Evolutionary conservation across 345 rosid genomes (phyloP), one percentile per base, ranked within the genome.

Genomic region (Camelina hispida): DNA sequence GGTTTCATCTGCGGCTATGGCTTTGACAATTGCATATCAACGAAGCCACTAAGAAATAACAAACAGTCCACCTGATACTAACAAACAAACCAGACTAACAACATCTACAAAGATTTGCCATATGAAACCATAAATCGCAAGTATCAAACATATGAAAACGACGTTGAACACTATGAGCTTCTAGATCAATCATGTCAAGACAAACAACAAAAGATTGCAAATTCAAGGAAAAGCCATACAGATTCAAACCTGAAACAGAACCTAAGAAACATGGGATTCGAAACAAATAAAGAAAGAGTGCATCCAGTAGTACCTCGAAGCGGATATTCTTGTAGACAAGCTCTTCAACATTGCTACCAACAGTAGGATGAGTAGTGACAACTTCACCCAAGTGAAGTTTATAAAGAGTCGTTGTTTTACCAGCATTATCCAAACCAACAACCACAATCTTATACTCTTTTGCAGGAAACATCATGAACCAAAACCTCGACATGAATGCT

Each of bases 381-480:
- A 95, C 99, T 80, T 95, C 99, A 5, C 98, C 99, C 16, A 95
- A 76, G 28, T 92, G 98, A 76, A 95, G 83, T 70, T 93, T 92
- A 79, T 93, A 95, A 84, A 95, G 97, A 66, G 98, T 92, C 18
- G 98, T 95, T 35, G 97, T 95, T 85, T 95, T 92, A 40, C 99
- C 97, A 1, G 99, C 98, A 83, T 92, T 90, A 79, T 95, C 99
- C 77, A 95, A 84, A 60, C 99, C 99, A 12, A 95, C 98, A 20
- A 95, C 97, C 56, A 92, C 93, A 44, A 95, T 95, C 90, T 95
- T 95, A 64, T 95, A 93, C 88, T 95, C 98, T 78, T 95, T 90
- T 2, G 93, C 96, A 6, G 99, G 97, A 75, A 93, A 95, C 80
- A 92, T 48, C 99, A 89, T 90, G 83, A 90, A 93, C 97, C 97